A percentile compares a stretch with the other conserved stretches of the same genome.
Evolutionary conservation across 257 asterid species (phyloP).

Genomic region (Handroanthus guayacan): DNA sequence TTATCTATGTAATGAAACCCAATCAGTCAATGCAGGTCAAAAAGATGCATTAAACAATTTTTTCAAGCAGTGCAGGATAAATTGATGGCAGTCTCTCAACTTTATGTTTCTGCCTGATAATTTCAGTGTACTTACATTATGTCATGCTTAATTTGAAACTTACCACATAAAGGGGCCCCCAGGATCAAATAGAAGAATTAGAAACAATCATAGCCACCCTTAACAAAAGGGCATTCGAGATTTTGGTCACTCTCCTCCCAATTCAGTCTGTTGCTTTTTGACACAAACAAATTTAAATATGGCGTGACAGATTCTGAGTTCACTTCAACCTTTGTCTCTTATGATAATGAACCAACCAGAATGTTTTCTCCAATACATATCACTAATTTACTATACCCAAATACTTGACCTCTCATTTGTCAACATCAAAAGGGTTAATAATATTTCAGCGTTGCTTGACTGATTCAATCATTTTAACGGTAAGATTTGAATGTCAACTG

Average conservation of each 20-base stretch:
- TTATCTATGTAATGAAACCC: background rate
- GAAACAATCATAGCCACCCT: slow-evolving; percentile 12
- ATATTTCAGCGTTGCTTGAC: slow-evolving; percentile 20
- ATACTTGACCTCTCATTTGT: slow-evolving; percentile 15
- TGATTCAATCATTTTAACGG: slow-evolving; percentile 13
- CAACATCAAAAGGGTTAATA: slow-evolving; percentile 8
- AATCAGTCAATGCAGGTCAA: slow-evolving; percentile 21
- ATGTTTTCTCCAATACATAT: slow-evolving; percentile 22
- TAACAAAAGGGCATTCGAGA: slow-evolving; percentile 1
- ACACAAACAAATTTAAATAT: slow-evolving; percentile 8
- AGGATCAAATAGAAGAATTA: slow-evolving; percentile 20
- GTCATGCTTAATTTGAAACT: slow-evolving; percentile 15
- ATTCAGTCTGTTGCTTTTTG: slow-evolving; percentile 22
- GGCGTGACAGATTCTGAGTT: slow-evolving; percentile 7
- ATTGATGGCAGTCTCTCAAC: slow-evolving; percentile 32
- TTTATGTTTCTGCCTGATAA: slow-evolving; percentile 15
- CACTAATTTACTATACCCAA: background rate
- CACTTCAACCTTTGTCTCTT: slow-evolving; percentile 27
- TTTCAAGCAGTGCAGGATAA: slow-evolving; percentile 24
- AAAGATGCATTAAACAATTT: slow-evolving; percentile 22
- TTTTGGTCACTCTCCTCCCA: slow-evolving; percentile 8
- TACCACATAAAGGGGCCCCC: slow-evolving; percentile 8
- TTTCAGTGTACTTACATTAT: slow-evolving; percentile 14
- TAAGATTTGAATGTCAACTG: slow-evolving; percentile 11
- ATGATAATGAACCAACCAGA: background rate